phyloP scores from a whole-genome alignment of 78 protist species.

The Reticulomyxa filosa region DNA sequence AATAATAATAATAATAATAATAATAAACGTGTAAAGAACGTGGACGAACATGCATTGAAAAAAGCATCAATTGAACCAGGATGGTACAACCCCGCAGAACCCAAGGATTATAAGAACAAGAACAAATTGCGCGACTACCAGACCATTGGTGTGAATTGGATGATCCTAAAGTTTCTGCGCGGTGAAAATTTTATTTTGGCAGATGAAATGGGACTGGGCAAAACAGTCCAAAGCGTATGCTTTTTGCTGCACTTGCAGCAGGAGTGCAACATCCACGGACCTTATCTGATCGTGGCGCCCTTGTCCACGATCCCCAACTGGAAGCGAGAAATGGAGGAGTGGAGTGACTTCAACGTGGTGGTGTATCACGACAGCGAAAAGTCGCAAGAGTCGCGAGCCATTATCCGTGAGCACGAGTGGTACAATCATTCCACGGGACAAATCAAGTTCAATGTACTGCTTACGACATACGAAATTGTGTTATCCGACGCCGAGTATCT shows the following conservation, averaged over 20 bases:
- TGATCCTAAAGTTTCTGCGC: conserved; percentile 12
- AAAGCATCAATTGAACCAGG: no score
- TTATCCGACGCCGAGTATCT: not conserved
- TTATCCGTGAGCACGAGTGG: conserved; percentile 36
- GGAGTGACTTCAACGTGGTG: conserved; percentile 50
- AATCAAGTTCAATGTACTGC: conserved; percentile 19
- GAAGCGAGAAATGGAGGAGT: conserved; percentile 49
- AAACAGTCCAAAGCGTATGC: conserved; percentile 34
- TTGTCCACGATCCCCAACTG: conserved; percentile 37
- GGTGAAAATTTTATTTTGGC: conserved; percentile 26
- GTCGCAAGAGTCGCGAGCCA: conserved; percentile 1
- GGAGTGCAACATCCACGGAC: conserved; percentile 38
- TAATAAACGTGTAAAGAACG: no score
- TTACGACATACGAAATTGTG: conserved; percentile 36
- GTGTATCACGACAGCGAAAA: conserved; percentile 3
- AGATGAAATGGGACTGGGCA: conserved; percentile 64
- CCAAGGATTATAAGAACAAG: no score
- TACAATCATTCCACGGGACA: not conserved
- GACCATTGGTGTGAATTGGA: conserved; percentile 48
- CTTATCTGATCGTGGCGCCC: conserved; percentile 76
- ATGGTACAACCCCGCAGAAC: no score
- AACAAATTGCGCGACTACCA: conserved; percentile 68
- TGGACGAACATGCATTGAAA: no score
- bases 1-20: no score
- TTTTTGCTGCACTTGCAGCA: not conserved